Percentiles rank a stretch among this genome's conserved stretches.
These are phyloP conservation scores for Candida silvatica DNA, from an alignment of 805 yeast species.

Conservation along the genomic window DNA sequence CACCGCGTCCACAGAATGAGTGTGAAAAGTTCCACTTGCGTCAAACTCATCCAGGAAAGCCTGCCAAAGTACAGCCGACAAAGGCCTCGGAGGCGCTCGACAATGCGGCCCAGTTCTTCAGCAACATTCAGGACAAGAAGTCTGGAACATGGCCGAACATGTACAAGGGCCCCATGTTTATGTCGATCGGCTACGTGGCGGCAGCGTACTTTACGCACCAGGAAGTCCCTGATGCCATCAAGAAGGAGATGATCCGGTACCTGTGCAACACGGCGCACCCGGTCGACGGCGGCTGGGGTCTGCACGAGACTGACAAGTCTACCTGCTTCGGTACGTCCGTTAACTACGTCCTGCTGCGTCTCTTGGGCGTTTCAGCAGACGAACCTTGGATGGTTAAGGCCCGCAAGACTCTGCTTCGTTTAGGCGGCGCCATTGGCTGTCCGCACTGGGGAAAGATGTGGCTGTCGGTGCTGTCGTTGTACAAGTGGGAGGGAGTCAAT, in stretches of 20 bases:
- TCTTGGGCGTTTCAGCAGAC: slow-evolving; percentile 64
- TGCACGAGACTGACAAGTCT: slow-evolving; percentile 84
- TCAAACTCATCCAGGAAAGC: slow-evolving; percentile 12
- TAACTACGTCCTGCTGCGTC: slow-evolving; percentile 73
- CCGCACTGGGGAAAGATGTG: slow-evolving; percentile 99
- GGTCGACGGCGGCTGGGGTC: slow-evolving; percentile 99
- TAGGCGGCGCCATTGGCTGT: slow-evolving; percentile 84
- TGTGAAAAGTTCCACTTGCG: slow-evolving; percentile 42
- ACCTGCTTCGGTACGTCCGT: slow-evolving; percentile 93
- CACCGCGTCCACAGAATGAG: slow-evolving; percentile 37
- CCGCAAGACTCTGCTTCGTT: slow-evolving; percentile 49
- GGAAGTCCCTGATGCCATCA: slow-evolving; percentile 57
- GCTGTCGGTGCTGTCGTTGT: slow-evolving; percentile 71
- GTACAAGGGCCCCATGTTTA: slow-evolving; percentile 97
- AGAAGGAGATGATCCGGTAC: slow-evolving; percentile 71
- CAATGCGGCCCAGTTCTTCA: slow-evolving; percentile 67
- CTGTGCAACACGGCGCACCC: slow-evolving; percentile 91
- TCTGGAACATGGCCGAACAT: slow-evolving; percentile 89
- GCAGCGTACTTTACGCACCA: slow-evolving; percentile 63
- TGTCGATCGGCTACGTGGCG: slow-evolving; percentile 83
- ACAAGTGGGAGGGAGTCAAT: slow-evolving; percentile 94
- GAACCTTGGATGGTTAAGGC: slow-evolving; percentile 80
- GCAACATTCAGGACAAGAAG: slow-evolving; percentile 58
- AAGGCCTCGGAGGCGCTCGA: slow-evolving; percentile 46
- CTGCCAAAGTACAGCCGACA: slow-evolving; percentile 23